Evolutionary conservation across 1,284 basidiomycete genomes (phyloP).

Genomic region (Thelephora terrestris): DNA sequence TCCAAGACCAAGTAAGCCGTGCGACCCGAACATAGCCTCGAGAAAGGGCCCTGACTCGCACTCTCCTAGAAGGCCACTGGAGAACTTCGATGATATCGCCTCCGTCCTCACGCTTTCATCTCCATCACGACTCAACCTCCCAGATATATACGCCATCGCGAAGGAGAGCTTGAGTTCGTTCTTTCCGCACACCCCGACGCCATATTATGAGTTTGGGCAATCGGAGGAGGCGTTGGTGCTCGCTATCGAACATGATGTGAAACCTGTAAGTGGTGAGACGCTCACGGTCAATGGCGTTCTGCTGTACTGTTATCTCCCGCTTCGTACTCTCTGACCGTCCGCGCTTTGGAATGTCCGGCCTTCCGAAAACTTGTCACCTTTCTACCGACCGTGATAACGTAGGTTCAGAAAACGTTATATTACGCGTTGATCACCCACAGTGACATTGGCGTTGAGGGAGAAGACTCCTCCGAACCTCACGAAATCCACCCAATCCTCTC

Average conservation of each 20-base stretch:
- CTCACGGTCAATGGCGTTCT: background rate
- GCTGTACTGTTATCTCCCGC: no score
- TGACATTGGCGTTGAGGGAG: slow-evolving; percentile 39
- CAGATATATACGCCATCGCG: background rate
- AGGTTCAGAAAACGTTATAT: slow-evolving; percentile 53
- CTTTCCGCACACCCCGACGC: background rate
- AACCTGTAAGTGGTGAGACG: slow-evolving; percentile 28
- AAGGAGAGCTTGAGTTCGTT: background rate
- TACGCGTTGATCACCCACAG: slow-evolving; percentile 49
- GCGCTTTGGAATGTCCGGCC: no score
- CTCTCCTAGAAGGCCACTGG: background rate
- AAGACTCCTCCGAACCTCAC: slow-evolving; percentile 1
- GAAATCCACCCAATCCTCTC: slow-evolving; percentile 5
- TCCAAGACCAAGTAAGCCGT: background rate
- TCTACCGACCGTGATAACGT: background rate
- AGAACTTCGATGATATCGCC: background rate
- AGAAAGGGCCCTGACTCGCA: background rate
- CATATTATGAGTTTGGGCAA: slow-evolving; percentile 14
- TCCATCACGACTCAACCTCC: background rate
- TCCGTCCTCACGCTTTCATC: background rate
- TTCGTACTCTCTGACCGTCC: no score
- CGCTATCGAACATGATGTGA: slow-evolving; percentile 33
- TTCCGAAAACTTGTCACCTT: background rate
- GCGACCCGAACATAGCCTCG: background rate
- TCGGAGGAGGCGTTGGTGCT: slow-evolving; percentile 42